Evolutionary conservation across 139 green algal species (phyloP), one percentile per base, ranked within the genome.

Genomic region (Chlamydomonas applanata): DNA sequence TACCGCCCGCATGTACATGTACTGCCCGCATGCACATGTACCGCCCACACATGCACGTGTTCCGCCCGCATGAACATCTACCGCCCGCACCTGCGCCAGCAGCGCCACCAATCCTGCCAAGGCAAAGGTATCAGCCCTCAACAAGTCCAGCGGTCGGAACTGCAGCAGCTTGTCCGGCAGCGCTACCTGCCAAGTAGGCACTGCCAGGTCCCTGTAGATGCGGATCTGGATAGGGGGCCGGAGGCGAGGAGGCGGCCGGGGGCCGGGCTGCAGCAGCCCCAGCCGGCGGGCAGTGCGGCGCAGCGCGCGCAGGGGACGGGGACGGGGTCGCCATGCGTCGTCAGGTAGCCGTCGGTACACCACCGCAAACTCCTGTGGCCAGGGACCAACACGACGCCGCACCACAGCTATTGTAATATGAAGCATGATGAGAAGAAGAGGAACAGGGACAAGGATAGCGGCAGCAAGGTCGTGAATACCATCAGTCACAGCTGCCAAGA

Each of bases 101-200:
- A 27, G 20, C 53, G 53, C 53, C 53, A 27, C 22, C 22, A 27
- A 4, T 13, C 53, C 53, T 22, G 53, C 53, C 7, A 49, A 11
- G 7, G 40, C 40, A 11, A 49, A 49, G 40, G 40, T 49, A 11
- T 49, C 40, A 11, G 40, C 40, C 7, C 77, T 22, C 40, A 83
- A 36, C 72, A 83, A 68, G 35, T 83, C 78, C 59, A 83, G 67
- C 11, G 78, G 78, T 16, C 78, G 66, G 73, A 83, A 83, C 67
- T 83, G 78, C 32, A 83, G 62, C 78, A 79, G 78, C 78, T 83
- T 83, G 65, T 83, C 78, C 5, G 78, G 78, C 57, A 83, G 65
- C 30, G 72, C 57, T 13, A 79, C 60, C 72, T 76, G 67, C 78
- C 78, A 83, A 1, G 73, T 76, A 25, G 78, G 78, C 20, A 83